A percentile compares a stretch with the other conserved stretches of the same genome.
These are phyloP conservation scores for Tylopilus sp. DNA, from an alignment of 768 basidiomycete species.

Conservation along the genomic window DNA sequence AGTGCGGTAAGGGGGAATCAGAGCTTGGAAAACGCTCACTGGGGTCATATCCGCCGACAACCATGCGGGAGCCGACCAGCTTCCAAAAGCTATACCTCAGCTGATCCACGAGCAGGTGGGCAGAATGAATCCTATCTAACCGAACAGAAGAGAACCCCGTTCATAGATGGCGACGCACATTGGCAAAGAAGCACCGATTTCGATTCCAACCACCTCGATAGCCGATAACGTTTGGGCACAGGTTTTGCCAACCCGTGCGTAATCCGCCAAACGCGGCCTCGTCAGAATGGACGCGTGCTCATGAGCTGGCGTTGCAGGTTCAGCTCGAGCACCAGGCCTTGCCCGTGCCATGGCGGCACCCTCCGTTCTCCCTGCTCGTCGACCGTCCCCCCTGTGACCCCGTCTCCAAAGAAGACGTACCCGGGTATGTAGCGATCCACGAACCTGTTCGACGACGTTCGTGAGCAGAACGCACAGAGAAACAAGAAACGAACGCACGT, in stretches of 20 bases:
- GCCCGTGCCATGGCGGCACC: constrained; percentile 42
- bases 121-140: background rate
- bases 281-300: constrained; percentile 39
- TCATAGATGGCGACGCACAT: background rate
- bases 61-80: too few species aligned
- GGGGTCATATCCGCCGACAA: too few species aligned
- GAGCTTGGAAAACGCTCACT: too few species aligned
- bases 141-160: background rate
- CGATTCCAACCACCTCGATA: background rate
- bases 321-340: constrained; percentile 51
- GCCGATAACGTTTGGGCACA: background rate
- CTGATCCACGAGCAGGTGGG: too few species aligned
- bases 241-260: background rate
- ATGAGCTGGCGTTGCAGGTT: constrained; percentile 51
- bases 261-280: background rate
- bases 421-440: constrained; percentile 93
- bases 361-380: constrained; percentile 17
- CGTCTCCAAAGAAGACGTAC: constrained; percentile 81
- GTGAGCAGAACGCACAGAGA: too few species aligned
- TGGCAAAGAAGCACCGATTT: background rate
- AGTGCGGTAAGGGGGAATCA: too few species aligned
- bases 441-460: constrained; percentile 48
- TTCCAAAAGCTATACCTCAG: too few species aligned
- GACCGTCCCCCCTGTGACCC: constrained; percentile 39
- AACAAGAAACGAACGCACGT: constrained; percentile 34